A percentile compares a stretch with the other conserved stretches of the same genome.
These are phyloP conservation scores for Galerina marginata DNA, from an alignment of 768 basidiomycete species.

Conservation along the genomic window DNA sequence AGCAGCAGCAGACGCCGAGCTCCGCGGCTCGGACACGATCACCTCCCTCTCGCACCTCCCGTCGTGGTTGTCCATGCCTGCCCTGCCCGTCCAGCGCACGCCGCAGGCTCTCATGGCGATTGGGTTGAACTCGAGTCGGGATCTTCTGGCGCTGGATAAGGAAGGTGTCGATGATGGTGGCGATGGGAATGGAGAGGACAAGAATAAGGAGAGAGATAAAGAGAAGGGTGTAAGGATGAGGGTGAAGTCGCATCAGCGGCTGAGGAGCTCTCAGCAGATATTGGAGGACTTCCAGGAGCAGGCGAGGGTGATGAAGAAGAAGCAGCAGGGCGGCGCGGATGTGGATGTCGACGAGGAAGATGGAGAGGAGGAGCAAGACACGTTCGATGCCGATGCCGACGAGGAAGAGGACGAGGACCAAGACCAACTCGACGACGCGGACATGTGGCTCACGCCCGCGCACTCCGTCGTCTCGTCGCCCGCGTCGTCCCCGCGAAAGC, in stretches of 20 bases:
- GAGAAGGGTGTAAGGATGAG: slow-evolving; percentile 27
- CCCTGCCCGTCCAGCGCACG: slow-evolving; percentile 41
- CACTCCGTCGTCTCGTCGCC: slow-evolving; percentile 28
- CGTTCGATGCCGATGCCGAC: neutral
- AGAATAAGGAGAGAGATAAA: neutral
- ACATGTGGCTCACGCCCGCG: slow-evolving; percentile 18
- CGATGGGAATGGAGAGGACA: neutral
- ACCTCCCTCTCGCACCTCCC: slow-evolving; percentile 58
- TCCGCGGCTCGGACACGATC: slow-evolving; percentile 41
- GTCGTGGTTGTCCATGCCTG: slow-evolving; percentile 63
- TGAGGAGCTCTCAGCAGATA: slow-evolving; percentile 70
- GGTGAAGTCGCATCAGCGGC: slow-evolving; percentile 47
- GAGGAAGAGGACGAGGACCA: slow-evolving; percentile 21
- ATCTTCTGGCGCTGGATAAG: slow-evolving; percentile 17
- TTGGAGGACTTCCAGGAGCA: slow-evolving; percentile 63
- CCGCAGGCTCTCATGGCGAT: slow-evolving; percentile 58
- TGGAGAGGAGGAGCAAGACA: neutral
- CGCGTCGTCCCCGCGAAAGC: slow-evolving; percentile 29
- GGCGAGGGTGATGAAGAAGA: slow-evolving; percentile 23
- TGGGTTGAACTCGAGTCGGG: slow-evolving; percentile 35
- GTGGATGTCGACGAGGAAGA: neutral
- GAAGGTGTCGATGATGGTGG: slow-evolving; percentile 4
- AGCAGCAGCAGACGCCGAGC: slow-evolving; percentile 1
- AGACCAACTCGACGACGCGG: slow-evolving; percentile 20
- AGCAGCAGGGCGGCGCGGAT: neutral